These are phyloP conservation scores for Suillus cothurnatus DNA, from an alignment of 768 basidiomycete genomes.

Conservation along the genomic window DNA sequence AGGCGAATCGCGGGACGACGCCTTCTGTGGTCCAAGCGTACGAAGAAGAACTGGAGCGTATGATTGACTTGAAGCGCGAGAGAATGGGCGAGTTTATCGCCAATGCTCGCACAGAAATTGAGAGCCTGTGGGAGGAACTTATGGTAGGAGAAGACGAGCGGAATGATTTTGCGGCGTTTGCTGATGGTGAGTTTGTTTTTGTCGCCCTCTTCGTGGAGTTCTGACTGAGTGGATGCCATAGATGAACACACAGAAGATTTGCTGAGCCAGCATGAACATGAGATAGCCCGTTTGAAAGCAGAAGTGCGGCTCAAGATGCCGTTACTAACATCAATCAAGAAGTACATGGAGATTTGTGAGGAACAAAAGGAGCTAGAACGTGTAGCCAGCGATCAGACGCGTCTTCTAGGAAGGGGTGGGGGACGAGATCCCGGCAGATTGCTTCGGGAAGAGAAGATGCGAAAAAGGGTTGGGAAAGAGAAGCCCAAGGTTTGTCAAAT, in stretches of 20 bases:
- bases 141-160: slow-evolving; percentile 85
- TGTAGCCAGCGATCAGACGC: slow-evolving; percentile 77
- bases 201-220: background rate
- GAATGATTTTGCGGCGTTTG: slow-evolving; percentile 78
- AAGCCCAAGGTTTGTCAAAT: slow-evolving; percentile 78
- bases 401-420: slow-evolving; percentile 75
- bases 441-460: slow-evolving; percentile 94
- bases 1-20: slow-evolving; percentile 78
- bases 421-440: slow-evolving; percentile 82
- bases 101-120: slow-evolving; percentile 82
- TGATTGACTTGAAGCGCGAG: slow-evolving; percentile 86
- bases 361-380: slow-evolving; percentile 89
- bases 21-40: slow-evolving; percentile 79
- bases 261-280: slow-evolving; percentile 80
- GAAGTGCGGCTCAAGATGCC: slow-evolving; percentile 81
- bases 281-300: slow-evolving; percentile 78
- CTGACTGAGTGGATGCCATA: slow-evolving; percentile 28
- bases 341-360: slow-evolving; percentile 89
- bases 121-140: slow-evolving; percentile 80
- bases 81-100: slow-evolving; percentile 84
- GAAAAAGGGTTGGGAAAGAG: slow-evolving; percentile 89
- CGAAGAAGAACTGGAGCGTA: slow-evolving; percentile 86
- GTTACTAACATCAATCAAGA: slow-evolving; percentile 73
- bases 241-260: slow-evolving; percentile 92
- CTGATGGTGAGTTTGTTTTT: slow-evolving; percentile 61